Evolutionary conservation across 257 asterid genomes (phyloP), one percentile per base, ranked within the genome.

Genomic region (Ligustrum vulgare): DNA sequence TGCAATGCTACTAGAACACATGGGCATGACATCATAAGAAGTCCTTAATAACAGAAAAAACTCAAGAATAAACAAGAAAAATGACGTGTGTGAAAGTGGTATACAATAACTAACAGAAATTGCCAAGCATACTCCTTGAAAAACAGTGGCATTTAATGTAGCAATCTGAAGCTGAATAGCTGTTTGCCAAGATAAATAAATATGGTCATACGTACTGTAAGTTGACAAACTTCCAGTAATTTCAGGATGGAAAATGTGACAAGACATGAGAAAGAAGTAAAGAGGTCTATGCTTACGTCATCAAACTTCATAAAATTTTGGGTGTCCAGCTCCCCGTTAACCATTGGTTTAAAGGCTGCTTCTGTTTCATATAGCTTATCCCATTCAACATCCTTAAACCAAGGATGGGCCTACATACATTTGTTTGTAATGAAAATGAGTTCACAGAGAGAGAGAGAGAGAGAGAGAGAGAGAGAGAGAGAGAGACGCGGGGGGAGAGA

Each of bases 261-360:
- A 35, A 28, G 41, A 49, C 75, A 70, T 12, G 31, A 25, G 34
- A n/a, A 60, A 51, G 70, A 71, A 63, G 72, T 4, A 54, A 73
- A 45, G 69, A 74, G 80, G 72, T 68, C 33, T n/a, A 80, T 70
- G 60, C 67, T 73, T 89, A 93, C 99, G 72, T 93, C 99, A 70
- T 95, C 98, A 80, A 93, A 91, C 87, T 91, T 95, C 98, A 93
- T 89, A 82, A 93, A 95, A 81, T 95, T 95, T 77, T 87, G 96
- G 69, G 98, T 95, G 80, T 95, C 99, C 83, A 93, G 91, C 87
- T 95, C 99, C 63, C 93, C 97, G 39, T 90, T 93, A 76, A 95
- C 94, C 84, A 87, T 90, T 67, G 97, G 98, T 80, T 87, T 90
- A 84, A 89, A 95, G 79, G 98, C 97, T 22, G 98, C 99, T 81